Base-by-base conservation (phyloP, 1,284 basidiomycete species). In the Irpex rosettiformis region DNA sequence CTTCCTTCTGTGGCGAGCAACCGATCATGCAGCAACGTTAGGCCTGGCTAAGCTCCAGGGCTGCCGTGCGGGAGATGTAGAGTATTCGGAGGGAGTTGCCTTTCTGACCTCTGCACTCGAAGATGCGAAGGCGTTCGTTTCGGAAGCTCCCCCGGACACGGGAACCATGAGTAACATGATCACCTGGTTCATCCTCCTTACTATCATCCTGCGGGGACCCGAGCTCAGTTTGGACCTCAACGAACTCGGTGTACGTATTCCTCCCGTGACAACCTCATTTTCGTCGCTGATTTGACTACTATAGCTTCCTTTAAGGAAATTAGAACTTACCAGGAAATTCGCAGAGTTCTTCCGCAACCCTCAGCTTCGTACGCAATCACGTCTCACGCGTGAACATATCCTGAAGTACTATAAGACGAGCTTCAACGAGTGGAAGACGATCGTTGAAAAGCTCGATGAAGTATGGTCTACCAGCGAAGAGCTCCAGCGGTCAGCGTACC, bases 81-180 rank as follows among this genome's bases (percentile, higher is more conserved):
- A 78, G 55, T 81, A 80, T 76, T 77, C 82, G 18, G 80, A 85
- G 63, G 86, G 83, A 0, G 76, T 83, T 40, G 83, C 83, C 1
- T 83, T 84, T 63, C 65, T 86, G 56, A 79, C 68, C 61, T 75
- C 72, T 30, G 82, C 85, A 1, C 67, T 78, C 61, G 83, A 87
- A 33, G 85, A 88, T 63, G 76, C 84, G 11, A 82, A 80, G 62
- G 70, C 72, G 6, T 88, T 80, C 65, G 73, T 84, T 1, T 69
- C 73, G 0, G 70, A 80, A 51, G 83, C 83, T 0, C 83, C 85
- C 0, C 85, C 86, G 1, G 85, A 87, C 64, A 79, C 79, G 48
- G 72, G 82, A 25, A 76, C 84, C 64, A 80, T 84, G 77, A 79
- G 78, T 68, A 79, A 74, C 37, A 76, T 85, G 11, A 64, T 81